phyloP scores from a whole-genome alignment of 192 early-diverging fungal species.

The Entomortierella chlamydospora region DNA sequence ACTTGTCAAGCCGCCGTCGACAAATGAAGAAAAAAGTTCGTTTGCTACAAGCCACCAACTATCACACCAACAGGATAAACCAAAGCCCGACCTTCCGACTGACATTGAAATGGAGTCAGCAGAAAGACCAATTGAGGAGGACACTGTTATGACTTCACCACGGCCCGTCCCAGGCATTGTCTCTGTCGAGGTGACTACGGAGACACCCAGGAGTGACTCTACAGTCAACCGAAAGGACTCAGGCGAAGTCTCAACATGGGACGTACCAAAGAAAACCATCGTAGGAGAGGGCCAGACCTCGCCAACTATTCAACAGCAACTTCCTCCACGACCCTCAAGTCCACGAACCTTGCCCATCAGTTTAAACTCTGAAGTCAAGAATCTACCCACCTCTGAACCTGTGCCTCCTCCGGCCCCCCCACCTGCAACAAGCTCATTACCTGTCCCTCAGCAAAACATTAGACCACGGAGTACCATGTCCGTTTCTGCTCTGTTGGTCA shows the following conservation, averaged over 20 bases:
- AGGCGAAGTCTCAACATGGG: not conserved
- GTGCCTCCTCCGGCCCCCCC: slow-evolving; percentile 22
- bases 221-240: too few species aligned
- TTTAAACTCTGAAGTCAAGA: not conserved
- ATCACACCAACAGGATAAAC: too few species aligned
- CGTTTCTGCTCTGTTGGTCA: slow-evolving; percentile 36
- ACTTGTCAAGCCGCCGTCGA: too few species aligned
- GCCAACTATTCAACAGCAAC: not conserved
- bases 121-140: not conserved
- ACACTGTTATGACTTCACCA: not conserved
- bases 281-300: not conserved
- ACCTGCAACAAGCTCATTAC: not conserved
- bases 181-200: not conserved
- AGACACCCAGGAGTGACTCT: not conserved
- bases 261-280: not conserved
- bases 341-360: not conserved
- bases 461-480: slow-evolving; percentile 46
- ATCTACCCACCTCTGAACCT: not conserved
- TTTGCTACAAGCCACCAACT: too few species aligned
- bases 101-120: not conserved
- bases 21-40: too few species aligned
- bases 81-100: not conserved
- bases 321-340: not conserved
- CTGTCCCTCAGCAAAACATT: not conserved
- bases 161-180: not conserved